Evolutionary conservation across 2,329 filamentous ascomycete genomes (phyloP), one percentile per base, ranked within the genome.

Genomic region (Penicillium sp.): DNA sequence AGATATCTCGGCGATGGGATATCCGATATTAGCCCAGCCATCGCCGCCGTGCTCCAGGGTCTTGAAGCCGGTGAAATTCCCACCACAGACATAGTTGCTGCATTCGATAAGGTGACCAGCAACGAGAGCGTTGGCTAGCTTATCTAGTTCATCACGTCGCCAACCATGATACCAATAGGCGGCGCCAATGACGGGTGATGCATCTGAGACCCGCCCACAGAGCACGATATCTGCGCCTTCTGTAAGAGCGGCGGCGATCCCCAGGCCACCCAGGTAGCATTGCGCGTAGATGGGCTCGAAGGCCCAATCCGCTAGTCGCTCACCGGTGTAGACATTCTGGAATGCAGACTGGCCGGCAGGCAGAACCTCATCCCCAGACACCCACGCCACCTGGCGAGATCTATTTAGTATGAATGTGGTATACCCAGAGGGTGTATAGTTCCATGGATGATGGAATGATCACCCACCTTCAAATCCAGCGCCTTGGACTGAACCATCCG

Each of bases 321-420:
- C 47, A 10, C 62, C 64, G 1, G 65, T 69, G 39, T 70, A 68
- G 18, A 70, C 56, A 35, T 68, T 69, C 23, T 57, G 64, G 48
- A 69, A 69, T 2, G 56, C 57, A 4, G 53, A 54, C 25, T 58
- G 55, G 3, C 63, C 64, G 1, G 58, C 56, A 2, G 60, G 54
- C 4, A 70, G 50, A 4, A 70, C 65, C 45, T 72, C 67, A 44
- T 76, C 73, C 2, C 73, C 73, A 25, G 67, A 69, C 14, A 76
- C 61, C 65, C 69, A 75, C 7, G 72, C 73, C 3, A 75, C 64
- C 48, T 51, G 14, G n/a, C 25, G 33, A 10, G 3, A 25, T 6
- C n/a, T 4, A 30, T 14, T n/a, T n/a, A 13, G 11, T 27, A n/a
- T 27, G 25, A 23, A 23, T 23, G 11, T 23, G n/a, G n/a, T n/a